Base-by-base conservation (phyloP, 2,329 filamentous ascomycete species). In the Claviceps lovelessii region DNA sequence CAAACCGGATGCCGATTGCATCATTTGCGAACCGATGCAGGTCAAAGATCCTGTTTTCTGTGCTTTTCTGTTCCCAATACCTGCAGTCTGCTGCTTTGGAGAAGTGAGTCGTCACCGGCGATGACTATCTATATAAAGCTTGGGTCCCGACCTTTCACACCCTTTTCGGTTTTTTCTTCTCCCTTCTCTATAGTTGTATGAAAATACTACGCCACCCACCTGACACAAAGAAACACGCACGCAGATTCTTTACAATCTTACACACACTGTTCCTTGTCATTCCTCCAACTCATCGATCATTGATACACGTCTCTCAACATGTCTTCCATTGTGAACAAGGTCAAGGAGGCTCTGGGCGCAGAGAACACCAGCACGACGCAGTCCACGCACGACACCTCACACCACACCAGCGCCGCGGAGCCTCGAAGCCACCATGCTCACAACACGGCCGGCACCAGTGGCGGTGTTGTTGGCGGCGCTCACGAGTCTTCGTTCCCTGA, bases 271-370 rank as follows among this genome's bases (percentile, higher is more conserved):
- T 3, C 15, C 4, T 15, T 41, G n/a, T 56, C 53, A 55, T 42
- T n/a, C 56, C 31, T 56, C 33, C 17, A 28, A 44, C 23, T n/a
- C 15, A 33, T 28, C 49, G 10, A 9, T 2, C 31, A 8, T 42
- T 45, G n/a, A 31, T 19, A 44, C 45, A 53, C 15, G 49, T 31
- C 31, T 55, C 51, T 23, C 29, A 35, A 46, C 64, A 81, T 81
- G 78, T 79, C 78, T 67, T 68, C 68, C 61, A 69, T 81, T 63
- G 67, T 80, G 64, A 76, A 81, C 73, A 81, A 81, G 69, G 73
- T 80, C 66, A 81, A 81, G 74, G 76, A 80, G 4, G 76, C 71
- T 58, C 65, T 80, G 56, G 64, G 76, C 67, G 70, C 74, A 41
- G 54, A 58, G 58, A 61, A 61, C 51, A 57, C 64, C 35, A 37